These are phyloP conservation scores for Phytophthora pseudosyringae DNA, from an alignment of 352 stramenopile species.

Conservation along the genomic window DNA sequence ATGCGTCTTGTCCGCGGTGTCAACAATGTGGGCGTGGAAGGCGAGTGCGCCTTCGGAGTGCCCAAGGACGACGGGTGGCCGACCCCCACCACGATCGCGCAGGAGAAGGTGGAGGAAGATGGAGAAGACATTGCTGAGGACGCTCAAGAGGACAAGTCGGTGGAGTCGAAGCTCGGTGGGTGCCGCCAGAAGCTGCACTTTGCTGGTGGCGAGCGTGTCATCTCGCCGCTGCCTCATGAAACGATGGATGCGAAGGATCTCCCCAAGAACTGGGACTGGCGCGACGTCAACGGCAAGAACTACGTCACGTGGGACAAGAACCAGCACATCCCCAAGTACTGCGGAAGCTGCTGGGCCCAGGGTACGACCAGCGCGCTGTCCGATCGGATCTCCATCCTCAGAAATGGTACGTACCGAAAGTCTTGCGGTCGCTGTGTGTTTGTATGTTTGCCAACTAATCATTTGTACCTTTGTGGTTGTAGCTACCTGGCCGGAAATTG, in stretches of 20 bases:
- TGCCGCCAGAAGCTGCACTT: conserved; percentile 78
- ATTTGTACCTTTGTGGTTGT: conserved; percentile 9
- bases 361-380: conserved; percentile 89
- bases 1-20: conserved; percentile 92
- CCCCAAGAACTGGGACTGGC: conserved; percentile 95
- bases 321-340: conserved; percentile 97
- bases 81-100: conserved; percentile 44
- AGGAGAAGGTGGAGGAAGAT: conserved; percentile 29
- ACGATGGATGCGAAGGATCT: conserved; percentile 84
- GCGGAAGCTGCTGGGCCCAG: conserved; percentile 93
- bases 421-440: conserved; percentile 1
- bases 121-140: conserved; percentile 27
- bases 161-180: conserved; percentile 35
- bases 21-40: conserved; percentile 95
- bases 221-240: conserved; percentile 74
- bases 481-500: conserved; percentile 87
- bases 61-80: conserved; percentile 84
- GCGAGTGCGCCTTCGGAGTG: conserved; percentile 93
- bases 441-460: conserved; percentile 6
- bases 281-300: conserved; percentile 93
- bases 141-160: conserved; percentile 20
- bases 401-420: conserved; percentile 61
- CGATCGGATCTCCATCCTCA: conserved; percentile 92
- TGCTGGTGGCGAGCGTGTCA: conserved; percentile 67
- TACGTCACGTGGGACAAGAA: conserved; percentile 99